These are phyloP conservation scores for Apiotrichum domesticum DNA, from an alignment of 1,284 basidiomycete genomes.

Conservation along the genomic window DNA sequence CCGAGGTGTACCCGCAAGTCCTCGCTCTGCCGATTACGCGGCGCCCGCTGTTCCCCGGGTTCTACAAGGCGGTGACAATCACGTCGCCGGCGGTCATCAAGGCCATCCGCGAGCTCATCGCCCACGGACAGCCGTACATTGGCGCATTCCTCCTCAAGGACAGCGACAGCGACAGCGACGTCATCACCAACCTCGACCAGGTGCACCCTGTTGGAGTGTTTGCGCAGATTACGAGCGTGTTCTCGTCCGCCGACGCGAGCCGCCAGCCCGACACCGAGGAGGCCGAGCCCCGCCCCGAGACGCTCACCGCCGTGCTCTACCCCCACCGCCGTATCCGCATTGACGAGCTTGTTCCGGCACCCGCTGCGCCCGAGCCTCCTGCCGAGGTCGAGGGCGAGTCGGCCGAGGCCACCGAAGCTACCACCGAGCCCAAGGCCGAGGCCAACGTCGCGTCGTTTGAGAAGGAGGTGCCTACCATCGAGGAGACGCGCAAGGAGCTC, in stretches of 20 bases:
- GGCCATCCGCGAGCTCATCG: constrained; percentile 94
- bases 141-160: constrained; percentile 97
- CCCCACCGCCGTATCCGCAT: constrained; percentile 90
- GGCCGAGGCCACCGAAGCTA: constrained; percentile 11
- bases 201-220: constrained; percentile 95
- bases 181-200: constrained; percentile 79
- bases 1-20: constrained; percentile 86
- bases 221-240: constrained; percentile 94
- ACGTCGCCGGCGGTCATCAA: constrained; percentile 85
- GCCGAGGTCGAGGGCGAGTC: neutral
- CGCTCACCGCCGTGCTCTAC: constrained; percentile 89
- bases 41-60: constrained; percentile 92
- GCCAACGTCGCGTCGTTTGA: constrained; percentile 57
- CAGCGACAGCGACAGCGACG: constrained; percentile 84
- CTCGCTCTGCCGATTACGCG: constrained; percentile 93
- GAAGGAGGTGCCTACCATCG: constrained; percentile 50
- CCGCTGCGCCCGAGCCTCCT: constrained; percentile 9
- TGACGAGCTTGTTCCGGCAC: constrained; percentile 61
- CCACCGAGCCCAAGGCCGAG: constrained; percentile 23
- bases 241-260: constrained; percentile 54
- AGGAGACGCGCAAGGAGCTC: constrained; percentile 49
- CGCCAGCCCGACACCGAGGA: constrained; percentile 49
- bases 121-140: constrained; percentile 93
- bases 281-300: constrained; percentile 54
- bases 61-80: constrained; percentile 95